Conservation (phyloP, 2,329 filamentous ascomycete genomes). For the Magnaporthales sp. region DNA sequence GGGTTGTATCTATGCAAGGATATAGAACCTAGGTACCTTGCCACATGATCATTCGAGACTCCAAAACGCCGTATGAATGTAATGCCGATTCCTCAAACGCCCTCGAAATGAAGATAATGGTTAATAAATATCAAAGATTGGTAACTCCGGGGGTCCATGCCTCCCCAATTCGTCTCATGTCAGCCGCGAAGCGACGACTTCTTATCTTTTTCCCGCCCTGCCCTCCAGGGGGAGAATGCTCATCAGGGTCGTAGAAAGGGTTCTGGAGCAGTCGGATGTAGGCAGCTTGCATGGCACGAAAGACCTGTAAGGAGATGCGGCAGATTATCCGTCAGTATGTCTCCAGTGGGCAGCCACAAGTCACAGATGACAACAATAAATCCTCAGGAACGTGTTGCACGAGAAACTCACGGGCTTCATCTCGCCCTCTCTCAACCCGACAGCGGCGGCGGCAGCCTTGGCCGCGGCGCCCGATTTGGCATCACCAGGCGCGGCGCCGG, state of each 20-base stretch:
- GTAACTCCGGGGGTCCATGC: constrained; percentile 69
- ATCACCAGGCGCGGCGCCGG: neutral
- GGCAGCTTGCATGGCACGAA: constrained; percentile 84
- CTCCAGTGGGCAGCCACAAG: neutral
- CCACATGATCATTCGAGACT: neutral
- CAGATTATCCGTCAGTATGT: constrained; percentile 1
- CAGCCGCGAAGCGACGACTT: constrained; percentile 69
- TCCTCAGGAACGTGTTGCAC: neutral
- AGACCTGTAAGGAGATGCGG: constrained; percentile 36
- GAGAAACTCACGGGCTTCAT: constrained; percentile 59
- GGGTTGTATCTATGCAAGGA: neutral
- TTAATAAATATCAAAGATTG: constrained; percentile 32
- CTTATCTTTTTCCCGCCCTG: constrained; percentile 62
- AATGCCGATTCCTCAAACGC: neutral
- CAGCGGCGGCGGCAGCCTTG: constrained; percentile 21
- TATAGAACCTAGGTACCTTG: neutral
- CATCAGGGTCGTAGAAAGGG: constrained; percentile 88
- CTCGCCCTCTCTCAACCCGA: constrained; percentile 77
- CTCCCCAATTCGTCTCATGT: constrained; percentile 81
- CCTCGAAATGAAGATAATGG: neutral
- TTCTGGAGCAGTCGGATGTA: constrained; percentile 87
- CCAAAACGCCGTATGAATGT: neutral
- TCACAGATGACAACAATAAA: neutral
- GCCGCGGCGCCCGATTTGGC: constrained; percentile 23
- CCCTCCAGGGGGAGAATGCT: constrained; percentile 55